These are phyloP conservation scores for Lotus japonicus DNA, from an alignment of 306 rosid genomes.

Conservation along the genomic window DNA sequence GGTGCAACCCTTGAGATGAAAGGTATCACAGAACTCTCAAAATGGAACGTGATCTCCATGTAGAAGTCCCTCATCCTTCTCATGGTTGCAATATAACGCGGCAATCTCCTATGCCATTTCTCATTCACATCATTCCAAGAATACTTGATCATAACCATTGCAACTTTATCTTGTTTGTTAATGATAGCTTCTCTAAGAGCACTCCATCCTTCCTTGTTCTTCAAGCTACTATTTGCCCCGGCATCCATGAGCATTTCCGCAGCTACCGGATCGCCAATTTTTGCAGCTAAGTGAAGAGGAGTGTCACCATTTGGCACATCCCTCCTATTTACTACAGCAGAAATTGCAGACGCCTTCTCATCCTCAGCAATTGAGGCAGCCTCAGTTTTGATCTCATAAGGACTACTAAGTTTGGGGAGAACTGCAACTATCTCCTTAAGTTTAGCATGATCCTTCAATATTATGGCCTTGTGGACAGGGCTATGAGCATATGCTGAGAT, in stretches of 20 bases:
- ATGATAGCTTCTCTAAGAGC: constrained; percentile 75
- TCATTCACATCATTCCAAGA: constrained; percentile 56
- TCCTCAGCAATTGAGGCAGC: constrained; percentile 68
- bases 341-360: constrained; percentile 56
- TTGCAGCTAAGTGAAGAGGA: constrained; percentile 81
- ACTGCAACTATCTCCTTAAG: constrained; percentile 47
- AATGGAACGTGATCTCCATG: constrained; percentile 92
- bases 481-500: constrained; percentile 71
- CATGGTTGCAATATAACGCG: constrained; percentile 64
- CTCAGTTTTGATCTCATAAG: constrained; percentile 57
- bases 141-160: constrained; percentile 47
- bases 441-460: constrained; percentile 46
- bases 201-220: constrained; percentile 87
- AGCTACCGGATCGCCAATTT: constrained; percentile 50
- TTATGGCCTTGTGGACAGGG: constrained; percentile 68
- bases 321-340: constrained; percentile 59
- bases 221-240: constrained; percentile 69
- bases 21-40: constrained; percentile 93
- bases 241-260: constrained; percentile 72
- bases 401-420: constrained; percentile 55
- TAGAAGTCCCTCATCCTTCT: constrained; percentile 84
- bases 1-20: constrained; percentile 96
- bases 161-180: constrained; percentile 55
- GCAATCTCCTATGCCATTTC: constrained; percentile 75
- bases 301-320: constrained; percentile 82